These are phyloP conservation scores for Monosporascus sp. DNA, from an alignment of 2,329 filamentous ascomycete species.

Conservation along the genomic window DNA sequence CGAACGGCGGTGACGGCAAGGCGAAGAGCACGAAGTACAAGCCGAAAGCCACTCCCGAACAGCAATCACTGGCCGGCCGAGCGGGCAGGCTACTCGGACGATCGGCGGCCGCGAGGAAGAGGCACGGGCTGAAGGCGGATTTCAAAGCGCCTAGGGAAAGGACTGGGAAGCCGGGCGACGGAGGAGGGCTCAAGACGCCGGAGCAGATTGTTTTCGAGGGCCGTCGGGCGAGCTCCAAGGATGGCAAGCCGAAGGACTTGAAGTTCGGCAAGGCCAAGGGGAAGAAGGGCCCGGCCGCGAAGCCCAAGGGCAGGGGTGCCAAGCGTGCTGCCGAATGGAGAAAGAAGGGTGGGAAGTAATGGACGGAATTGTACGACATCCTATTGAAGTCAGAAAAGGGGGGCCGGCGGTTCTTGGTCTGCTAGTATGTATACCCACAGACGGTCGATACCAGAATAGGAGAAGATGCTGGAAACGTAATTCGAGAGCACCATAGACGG, in stretches of 20 bases:
- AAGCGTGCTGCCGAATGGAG: constrained; percentile 28
- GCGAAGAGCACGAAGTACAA: constrained; percentile 51
- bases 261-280: constrained; percentile 51
- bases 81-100: constrained; percentile 69
- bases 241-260: constrained; percentile 58
- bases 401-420: not conserved
- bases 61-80: constrained; percentile 67
- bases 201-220: constrained; percentile 79
- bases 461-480: too few species aligned
- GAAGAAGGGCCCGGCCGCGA: constrained; percentile 37
- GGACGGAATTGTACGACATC: not conserved
- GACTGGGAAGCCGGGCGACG: constrained; percentile 6
- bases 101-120: constrained; percentile 52
- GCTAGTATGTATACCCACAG: too few species aligned
- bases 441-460: too few species aligned
- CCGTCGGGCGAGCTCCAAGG: constrained; percentile 62
- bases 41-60: constrained; percentile 64
- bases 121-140: constrained; percentile 25
- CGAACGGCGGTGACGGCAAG: constrained; percentile 23
- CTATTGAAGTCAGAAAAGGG: not conserved
- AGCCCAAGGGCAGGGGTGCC: constrained; percentile 24
- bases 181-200: constrained; percentile 47
- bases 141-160: constrained; percentile 18
- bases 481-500: too few species aligned
- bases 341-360: constrained; percentile 21